Conservation (phyloP, 345 rosid genomes). For the Arabis hirsuta region DNA sequence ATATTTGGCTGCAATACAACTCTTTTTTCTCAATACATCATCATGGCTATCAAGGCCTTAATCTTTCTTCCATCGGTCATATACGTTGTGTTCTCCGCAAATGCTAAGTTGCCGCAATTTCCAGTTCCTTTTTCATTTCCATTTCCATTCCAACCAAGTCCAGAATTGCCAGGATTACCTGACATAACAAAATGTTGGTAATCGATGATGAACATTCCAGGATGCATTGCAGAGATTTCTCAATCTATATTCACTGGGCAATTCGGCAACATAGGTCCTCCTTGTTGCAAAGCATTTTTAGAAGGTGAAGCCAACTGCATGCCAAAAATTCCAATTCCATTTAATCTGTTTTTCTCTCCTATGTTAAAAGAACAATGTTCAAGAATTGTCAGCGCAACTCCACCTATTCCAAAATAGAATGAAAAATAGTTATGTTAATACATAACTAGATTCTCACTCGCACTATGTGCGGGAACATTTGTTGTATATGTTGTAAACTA, state of each 20-base stretch:
- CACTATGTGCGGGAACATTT: no score
- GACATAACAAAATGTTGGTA: slow-evolving; percentile 2
- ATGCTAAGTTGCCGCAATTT: slow-evolving; percentile 16
- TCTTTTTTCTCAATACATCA: neutral
- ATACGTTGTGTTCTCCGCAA: neutral
- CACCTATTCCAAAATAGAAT: slow-evolving; percentile 10
- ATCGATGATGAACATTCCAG: neutral
- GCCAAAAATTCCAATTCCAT: neutral
- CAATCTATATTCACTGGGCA: neutral
- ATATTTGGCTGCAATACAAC: neutral
- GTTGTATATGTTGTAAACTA: no score
- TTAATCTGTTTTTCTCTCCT: neutral
- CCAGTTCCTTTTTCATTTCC: neutral
- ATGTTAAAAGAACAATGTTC: neutral
- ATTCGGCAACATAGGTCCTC: neutral
- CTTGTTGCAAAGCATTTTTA: slow-evolving; percentile 17
- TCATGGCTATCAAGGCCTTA: slow-evolving; percentile 4
- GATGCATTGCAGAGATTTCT: slow-evolving; percentile 14
- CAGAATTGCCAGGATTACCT: neutral
- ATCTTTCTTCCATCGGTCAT: neutral
- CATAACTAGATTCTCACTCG: no score
- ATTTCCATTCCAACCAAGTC: neutral
- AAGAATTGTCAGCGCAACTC: neutral
- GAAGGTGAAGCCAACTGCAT: neutral
- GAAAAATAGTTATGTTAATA: no score